Conservation (phyloP, 257 asterid species). For the Nicotiana noctiflora region DNA sequence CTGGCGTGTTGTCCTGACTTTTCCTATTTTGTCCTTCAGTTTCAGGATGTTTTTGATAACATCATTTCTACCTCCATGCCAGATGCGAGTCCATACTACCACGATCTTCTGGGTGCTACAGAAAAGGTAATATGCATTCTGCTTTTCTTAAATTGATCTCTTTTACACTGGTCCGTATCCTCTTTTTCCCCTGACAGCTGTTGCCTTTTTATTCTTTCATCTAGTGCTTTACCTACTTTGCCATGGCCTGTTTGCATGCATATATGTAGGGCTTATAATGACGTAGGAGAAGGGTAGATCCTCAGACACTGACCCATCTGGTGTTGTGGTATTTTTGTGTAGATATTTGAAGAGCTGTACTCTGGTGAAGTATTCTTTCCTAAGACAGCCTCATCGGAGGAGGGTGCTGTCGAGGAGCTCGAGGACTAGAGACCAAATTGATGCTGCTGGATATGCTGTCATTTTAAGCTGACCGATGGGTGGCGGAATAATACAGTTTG, state of each 20-base stretch:
- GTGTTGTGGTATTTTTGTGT: slow-evolving; percentile 13
- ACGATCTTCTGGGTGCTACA: slow-evolving; percentile 49
- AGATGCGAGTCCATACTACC: slow-evolving; percentile 62
- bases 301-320: background rate
- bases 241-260: background rate
- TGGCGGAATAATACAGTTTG: background rate
- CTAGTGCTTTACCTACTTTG: background rate
- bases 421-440: slow-evolving; percentile 13
- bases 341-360: slow-evolving; percentile 55
- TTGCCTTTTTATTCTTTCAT: background rate
- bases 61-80: slow-evolving; percentile 50
- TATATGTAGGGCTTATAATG: background rate
- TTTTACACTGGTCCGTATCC: background rate
- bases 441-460: background rate
- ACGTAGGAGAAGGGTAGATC: background rate
- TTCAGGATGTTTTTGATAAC: slow-evolving; percentile 37
- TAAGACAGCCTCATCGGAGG: slow-evolving; percentile 25
- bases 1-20: background rate
- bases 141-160: background rate
- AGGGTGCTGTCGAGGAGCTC: slow-evolving; percentile 35
- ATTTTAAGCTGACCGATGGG: background rate
- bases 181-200: background rate
- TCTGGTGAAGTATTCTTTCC: slow-evolving; percentile 60
- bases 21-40: slow-evolving; percentile 20
- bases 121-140: slow-evolving; percentile 38